Base-by-base conservation (phyloP, 2,329 filamentous ascomycete species). In the Diaporthe batatas region DNA sequence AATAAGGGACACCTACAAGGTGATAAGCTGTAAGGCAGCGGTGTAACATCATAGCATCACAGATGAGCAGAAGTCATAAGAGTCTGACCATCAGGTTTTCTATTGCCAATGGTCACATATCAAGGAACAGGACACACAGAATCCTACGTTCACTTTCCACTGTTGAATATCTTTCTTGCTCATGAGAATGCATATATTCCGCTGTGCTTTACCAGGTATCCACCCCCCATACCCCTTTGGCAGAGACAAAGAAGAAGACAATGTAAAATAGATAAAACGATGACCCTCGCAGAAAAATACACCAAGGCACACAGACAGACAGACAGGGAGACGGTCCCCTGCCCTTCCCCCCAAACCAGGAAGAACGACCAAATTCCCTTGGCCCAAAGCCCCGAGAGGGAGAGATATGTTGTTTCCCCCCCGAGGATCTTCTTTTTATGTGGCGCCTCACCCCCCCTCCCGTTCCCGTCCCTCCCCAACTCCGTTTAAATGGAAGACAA, bases 151-250 rank as follows among this genome's bases (percentile, higher is more conserved):
- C 58, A 51, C 6, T 18, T 4, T 11, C 3, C 3, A 39, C 4
- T 18, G 7, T 18, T 18, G 12, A 10, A 10, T 18, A 3, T 55
- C 11, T 55, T 29, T 34, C 34, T 21, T n/a, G 44, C 32, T 18
- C 11, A 8, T 62, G 44, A 54, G 62, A 72, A 73, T 68, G 72
- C 69, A 73, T 72, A 55, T 64, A 73, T 68, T 71, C 62, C 72
- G 72, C 72, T 73, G 54, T 68, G 59, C 72, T 67, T 54, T 68
- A 64, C 44, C 69, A 68, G 69, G 69, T 73, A 72, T 72, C 69
- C 59, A 68, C 62, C 71, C 72, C 72, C 62, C 58, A 72, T 65
- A 71, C 47, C 58, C 68, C 68, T 18, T 42, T 18, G 36, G 51
- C 53, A 67, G 14, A 72, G 57, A 70, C 73, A n/a, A 59, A 73